Conservation (phyloP, 2,329 filamentous ascomycete species). For the Alternaria viburni region DNA sequence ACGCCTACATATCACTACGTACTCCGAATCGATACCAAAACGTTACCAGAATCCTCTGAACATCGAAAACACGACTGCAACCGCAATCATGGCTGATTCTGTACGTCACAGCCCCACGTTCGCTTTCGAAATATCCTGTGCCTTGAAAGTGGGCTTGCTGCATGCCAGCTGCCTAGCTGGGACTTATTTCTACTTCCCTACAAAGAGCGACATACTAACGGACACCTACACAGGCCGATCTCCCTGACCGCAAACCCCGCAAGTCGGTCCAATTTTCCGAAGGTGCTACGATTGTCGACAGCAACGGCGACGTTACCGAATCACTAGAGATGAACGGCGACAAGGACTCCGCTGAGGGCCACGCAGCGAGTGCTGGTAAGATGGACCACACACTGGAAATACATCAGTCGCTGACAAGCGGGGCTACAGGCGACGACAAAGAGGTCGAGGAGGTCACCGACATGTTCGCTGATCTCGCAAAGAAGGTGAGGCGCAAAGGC, state of each 20-base stretch:
- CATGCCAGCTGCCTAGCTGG: neutral
- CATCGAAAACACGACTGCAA: constrained; percentile 20
- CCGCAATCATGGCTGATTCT: constrained; percentile 61
- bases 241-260: constrained; percentile 72
- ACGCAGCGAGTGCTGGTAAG: constrained; percentile 52
- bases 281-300: constrained; percentile 84
- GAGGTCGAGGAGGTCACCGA: constrained; percentile 68
- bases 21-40: neutral
- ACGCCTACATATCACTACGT: neutral
- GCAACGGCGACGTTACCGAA: constrained; percentile 83
- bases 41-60: constrained; percentile 2
- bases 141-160: constrained; percentile 1
- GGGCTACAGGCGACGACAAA: constrained; percentile 55
- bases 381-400: constrained; percentile 10
- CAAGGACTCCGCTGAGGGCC: constrained; percentile 81
- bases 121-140: constrained; percentile 23
- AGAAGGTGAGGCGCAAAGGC: constrained; percentile 56
- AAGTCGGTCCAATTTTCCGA: constrained; percentile 96
- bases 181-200: neutral
- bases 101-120: constrained; percentile 44
- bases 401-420: constrained; percentile 26
- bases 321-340: constrained; percentile 73
- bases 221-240: constrained; percentile 49
- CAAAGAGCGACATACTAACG: constrained; percentile 25
- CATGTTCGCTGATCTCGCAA: constrained; percentile 70